Evolutionary conservation across 139 green algal species (phyloP).

Genomic region (Coelastrella sp.): DNA sequence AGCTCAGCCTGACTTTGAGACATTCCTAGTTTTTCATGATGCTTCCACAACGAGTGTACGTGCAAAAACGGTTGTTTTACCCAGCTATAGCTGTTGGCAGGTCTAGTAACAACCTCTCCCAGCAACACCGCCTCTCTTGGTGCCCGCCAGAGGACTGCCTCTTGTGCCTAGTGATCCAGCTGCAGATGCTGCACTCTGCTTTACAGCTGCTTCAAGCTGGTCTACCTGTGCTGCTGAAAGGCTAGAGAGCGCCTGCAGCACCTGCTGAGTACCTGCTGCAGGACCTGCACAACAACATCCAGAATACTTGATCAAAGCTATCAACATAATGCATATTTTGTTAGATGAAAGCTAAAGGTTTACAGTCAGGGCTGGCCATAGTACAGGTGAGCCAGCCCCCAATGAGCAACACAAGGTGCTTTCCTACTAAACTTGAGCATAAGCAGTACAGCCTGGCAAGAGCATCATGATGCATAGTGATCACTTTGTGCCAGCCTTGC

Average conservation of each 20-base stretch:
- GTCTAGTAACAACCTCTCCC: neutral
- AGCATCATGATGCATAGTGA: too few relatives aligned
- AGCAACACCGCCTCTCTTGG: neutral
- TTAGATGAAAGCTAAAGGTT: neutral
- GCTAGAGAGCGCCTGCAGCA: conserved; percentile 31
- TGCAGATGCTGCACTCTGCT: neutral
- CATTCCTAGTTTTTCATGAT: neutral
- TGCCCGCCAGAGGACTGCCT: neutral
- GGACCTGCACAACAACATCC: neutral
- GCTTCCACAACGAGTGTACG: neutral
- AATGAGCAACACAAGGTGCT: too few relatives aligned
- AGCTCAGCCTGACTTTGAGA: too few relatives aligned
- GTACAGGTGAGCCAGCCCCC: too few relatives aligned
- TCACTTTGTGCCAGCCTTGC: too few relatives aligned
- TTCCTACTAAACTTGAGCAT: too few relatives aligned
- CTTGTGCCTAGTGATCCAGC: neutral
- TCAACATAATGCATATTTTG: neutral
- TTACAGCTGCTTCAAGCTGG: conserved; percentile 19
- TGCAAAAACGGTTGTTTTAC: neutral
- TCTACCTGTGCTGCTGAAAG: conserved; percentile 22
- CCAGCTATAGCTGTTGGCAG: neutral
- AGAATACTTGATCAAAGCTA: neutral
- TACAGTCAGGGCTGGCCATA: neutral
- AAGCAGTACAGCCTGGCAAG: too few relatives aligned
- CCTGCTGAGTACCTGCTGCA: neutral